A percentile compares a stretch with the other conserved stretches of the same genome.
Evolutionary conservation across 208 protist genomes (phyloP).

Genomic region (Leishmania guyanensis): DNA sequence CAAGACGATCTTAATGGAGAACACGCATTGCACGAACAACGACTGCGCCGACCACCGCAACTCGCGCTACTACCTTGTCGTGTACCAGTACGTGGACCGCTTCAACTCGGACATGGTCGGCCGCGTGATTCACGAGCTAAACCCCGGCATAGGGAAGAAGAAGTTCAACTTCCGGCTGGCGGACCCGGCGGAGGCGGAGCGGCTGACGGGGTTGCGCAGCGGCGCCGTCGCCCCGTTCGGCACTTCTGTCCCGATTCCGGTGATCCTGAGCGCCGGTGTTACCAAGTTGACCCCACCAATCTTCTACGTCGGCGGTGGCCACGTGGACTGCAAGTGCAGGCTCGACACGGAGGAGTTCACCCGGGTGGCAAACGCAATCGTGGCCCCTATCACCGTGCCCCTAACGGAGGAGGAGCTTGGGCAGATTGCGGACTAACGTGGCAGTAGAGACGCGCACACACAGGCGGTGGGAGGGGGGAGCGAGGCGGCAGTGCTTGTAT

Average conservation of each 20-base stretch:
- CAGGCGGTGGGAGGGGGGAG: not conserved
- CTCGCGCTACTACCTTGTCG: constrained; percentile 83
- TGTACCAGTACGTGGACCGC: constrained; percentile 83
- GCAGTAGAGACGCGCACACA: not conserved
- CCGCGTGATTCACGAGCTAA: constrained; percentile 58
- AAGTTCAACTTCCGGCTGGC: constrained; percentile 89
- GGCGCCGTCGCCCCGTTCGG: constrained; percentile 81
- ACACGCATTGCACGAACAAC: constrained; percentile 81
- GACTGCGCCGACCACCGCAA: constrained; percentile 75
- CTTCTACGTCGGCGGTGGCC: constrained; percentile 81
- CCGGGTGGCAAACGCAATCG: constrained; percentile 53
- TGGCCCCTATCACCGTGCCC: constrained; percentile 67
- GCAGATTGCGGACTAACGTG: constrained; percentile 35
- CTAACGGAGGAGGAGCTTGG: constrained; percentile 70
- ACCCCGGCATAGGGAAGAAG: constrained; percentile 84
- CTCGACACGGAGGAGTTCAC: constrained; percentile 74
- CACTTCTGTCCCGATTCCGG: constrained; percentile 46
- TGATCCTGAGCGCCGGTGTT: constrained; percentile 70
- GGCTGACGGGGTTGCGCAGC: constrained; percentile 73
- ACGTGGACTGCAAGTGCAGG: constrained; percentile 84
- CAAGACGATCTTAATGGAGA: constrained; percentile 93
- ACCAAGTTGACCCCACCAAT: constrained; percentile 43
- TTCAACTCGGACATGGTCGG: constrained; percentile 78
- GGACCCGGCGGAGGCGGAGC: constrained; percentile 40
- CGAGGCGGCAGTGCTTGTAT: not conserved